Evolutionary conservation across 768 basidiomycete genomes (phyloP), one percentile per base, ranked within the genome.

Genomic region (Aureoboletus auriporus): DNA sequence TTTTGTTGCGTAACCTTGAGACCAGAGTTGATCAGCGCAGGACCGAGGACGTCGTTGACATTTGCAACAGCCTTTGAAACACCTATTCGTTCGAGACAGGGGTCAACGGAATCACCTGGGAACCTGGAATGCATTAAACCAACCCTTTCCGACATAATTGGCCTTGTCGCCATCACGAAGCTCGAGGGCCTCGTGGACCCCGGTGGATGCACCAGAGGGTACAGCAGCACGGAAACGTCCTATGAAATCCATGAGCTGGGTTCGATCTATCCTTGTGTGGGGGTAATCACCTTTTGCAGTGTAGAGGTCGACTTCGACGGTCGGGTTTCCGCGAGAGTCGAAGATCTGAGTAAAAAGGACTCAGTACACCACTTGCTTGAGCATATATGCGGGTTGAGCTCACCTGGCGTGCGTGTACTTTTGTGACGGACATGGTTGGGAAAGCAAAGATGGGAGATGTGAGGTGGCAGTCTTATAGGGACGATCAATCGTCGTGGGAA

Each of bases 291-390:
- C 93, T 79, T 93, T 92, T 36, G 65, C 79, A 53, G 94, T 97
- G 80, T 79, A 67, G 63, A 94, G 74, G 68, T 94, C 91, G 67
- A 93, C 91, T 74, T 93, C 93, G 66, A 96, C 91, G 63, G 93
- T 95, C 62, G 90, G 93, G 80, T 97, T 93, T 61, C 93, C 94
- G 66, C 95, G 92, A 66, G 93, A 97, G 80, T 98, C 95, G 70
- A 96, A 98, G 83, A 98, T 95, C 95, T 97, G 63, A 1, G 26
- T 23, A 38, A 51, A 53, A 46, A 17, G 1, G 30, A 48, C 41
- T 69, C 53, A 55, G 47, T 34, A 38, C 33, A 36, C 26, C 7
- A 39, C 31, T 37, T 7, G 16, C 34, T 42, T 37, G 30, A 28
- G 49, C 33, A 45, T 36, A 51, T 38, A 37, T 48, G 12, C 31